Conservation (phyloP, 2,329 filamentous ascomycete species). For the Talaromyces amestolkiae region DNA sequence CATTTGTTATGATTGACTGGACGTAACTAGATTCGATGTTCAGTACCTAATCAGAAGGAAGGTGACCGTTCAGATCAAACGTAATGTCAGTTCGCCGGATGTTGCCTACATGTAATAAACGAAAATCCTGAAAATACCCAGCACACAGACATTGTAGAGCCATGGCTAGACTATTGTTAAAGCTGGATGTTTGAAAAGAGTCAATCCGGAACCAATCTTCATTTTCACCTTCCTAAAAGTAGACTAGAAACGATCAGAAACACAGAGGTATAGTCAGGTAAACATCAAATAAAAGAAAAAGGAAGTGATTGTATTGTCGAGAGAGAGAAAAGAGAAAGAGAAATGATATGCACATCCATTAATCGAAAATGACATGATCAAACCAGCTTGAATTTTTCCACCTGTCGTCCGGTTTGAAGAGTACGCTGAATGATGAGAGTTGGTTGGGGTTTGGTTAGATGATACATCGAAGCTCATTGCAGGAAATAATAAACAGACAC, state of each 20-base stretch:
- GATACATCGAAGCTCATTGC: slow-evolving; percentile 10
- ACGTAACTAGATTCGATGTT: no score
- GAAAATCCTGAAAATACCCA: background rate
- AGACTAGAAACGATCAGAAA: background rate
- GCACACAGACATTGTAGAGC: background rate
- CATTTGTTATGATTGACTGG: background rate
- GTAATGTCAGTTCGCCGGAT: no score
- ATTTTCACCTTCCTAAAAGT: background rate
- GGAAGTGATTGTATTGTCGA: background rate
- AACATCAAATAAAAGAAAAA: background rate
- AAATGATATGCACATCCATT: slow-evolving; percentile 9
- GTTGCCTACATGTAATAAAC: background rate
- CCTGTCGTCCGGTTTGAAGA: background rate
- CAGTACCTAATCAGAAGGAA: no score
- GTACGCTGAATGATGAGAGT: background rate
- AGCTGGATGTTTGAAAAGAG: background rate
- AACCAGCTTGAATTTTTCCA: background rate
- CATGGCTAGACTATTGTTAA: background rate
- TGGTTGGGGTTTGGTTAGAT: slow-evolving; percentile 13
- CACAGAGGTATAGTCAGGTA: slow-evolving; percentile 1
- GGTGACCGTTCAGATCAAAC: no score
- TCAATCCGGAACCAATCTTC: background rate
- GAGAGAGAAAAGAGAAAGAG: background rate
- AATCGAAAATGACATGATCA: background rate
- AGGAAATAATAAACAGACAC: slow-evolving; percentile 24